phyloP scores from a whole-genome alignment of 2,329 filamentous ascomycete genomes.

The Neonectria faginata region DNA sequence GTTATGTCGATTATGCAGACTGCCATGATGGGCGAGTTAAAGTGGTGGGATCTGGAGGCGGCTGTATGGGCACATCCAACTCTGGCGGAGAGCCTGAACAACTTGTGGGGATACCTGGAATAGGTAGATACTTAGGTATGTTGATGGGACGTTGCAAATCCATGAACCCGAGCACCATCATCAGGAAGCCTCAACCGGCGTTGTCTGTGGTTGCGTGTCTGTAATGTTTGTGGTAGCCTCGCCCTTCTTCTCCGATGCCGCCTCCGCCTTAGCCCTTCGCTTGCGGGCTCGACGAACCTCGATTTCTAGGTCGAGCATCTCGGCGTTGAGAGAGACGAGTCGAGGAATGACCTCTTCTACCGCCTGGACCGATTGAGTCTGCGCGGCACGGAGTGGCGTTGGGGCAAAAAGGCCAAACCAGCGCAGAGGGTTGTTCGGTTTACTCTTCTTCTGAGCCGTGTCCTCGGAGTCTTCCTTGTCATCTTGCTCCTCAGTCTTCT shows the following conservation, averaged over 20 bases:
- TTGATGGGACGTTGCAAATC: neutral
- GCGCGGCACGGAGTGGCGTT: conserved; percentile 66
- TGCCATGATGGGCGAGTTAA: conserved; percentile 62
- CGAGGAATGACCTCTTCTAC: conserved; percentile 69
- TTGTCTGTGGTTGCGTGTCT: conserved; percentile 16
- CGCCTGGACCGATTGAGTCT: conserved; percentile 66
- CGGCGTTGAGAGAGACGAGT: conserved; percentile 67
- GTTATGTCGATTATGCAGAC: conserved; percentile 65
- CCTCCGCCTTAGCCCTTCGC: conserved; percentile 62
- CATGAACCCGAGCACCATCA: neutral
- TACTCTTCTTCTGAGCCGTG: conserved; percentile 33
- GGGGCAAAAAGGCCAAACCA: conserved; percentile 70
- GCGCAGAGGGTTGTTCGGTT: conserved; percentile 59
- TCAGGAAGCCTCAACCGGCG: conserved; percentile 34
- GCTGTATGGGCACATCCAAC: conserved; percentile 64
- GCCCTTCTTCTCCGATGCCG: conserved; percentile 47
- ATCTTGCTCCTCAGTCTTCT: conserved; percentile 21
- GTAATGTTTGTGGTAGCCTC: conserved; percentile 6
- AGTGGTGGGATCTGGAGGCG: conserved; percentile 58
- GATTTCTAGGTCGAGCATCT: conserved; percentile 75
- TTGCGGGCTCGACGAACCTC: conserved; percentile 73
- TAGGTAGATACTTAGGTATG: conserved; percentile 27
- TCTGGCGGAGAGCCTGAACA: conserved; percentile 63
- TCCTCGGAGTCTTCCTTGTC: conserved; percentile 25
- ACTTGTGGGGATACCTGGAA: conserved; percentile 59